Evolutionary conservation across 139 green algal species (phyloP).

Genomic region (Chlorella sorokiniana): DNA sequence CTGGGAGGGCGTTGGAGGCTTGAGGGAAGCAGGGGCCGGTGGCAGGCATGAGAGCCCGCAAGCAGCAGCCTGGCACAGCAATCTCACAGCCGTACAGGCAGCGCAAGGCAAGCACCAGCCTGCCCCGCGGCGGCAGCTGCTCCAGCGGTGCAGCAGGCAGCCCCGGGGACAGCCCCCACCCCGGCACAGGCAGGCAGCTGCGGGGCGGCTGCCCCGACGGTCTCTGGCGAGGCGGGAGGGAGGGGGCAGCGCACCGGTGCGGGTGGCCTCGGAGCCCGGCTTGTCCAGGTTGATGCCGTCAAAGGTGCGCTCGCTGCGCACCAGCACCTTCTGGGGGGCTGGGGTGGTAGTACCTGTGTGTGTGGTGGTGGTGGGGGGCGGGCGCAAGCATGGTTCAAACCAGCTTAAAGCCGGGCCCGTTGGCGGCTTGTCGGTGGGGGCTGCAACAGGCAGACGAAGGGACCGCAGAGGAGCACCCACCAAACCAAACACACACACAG

Average conservation of each 20-base stretch:
- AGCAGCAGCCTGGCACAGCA: too few relatives aligned
- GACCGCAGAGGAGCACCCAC: background rate
- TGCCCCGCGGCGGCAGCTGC: too few relatives aligned
- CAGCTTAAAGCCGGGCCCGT: too few relatives aligned
- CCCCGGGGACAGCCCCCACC: too few relatives aligned
- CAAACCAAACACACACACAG: too few relatives aligned
- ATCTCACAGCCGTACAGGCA: too few relatives aligned
- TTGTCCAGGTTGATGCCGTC: constrained; percentile 85
- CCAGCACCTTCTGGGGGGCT: constrained; percentile 32
- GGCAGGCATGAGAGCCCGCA: background rate
- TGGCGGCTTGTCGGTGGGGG: background rate
- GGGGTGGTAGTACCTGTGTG: constrained; percentile 22
- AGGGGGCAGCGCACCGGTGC: constrained; percentile 20
- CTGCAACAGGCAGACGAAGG: background rate
- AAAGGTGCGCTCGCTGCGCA: constrained; percentile 70
- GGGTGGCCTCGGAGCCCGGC: constrained; percentile 45
- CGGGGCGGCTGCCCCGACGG: background rate
- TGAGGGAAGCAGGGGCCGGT: background rate
- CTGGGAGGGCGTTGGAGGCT: background rate
- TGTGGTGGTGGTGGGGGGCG: background rate
- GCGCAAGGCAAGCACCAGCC: too few relatives aligned
- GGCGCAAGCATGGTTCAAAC: background rate
- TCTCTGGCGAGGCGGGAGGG: too few relatives aligned
- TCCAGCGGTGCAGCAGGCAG: too few relatives aligned
- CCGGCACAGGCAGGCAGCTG: too few relatives aligned